Evolutionary conservation across 83 land plant genomes (phyloP), one percentile per base, ranked within the genome.

Genomic region (Picea engelmannii): DNA sequence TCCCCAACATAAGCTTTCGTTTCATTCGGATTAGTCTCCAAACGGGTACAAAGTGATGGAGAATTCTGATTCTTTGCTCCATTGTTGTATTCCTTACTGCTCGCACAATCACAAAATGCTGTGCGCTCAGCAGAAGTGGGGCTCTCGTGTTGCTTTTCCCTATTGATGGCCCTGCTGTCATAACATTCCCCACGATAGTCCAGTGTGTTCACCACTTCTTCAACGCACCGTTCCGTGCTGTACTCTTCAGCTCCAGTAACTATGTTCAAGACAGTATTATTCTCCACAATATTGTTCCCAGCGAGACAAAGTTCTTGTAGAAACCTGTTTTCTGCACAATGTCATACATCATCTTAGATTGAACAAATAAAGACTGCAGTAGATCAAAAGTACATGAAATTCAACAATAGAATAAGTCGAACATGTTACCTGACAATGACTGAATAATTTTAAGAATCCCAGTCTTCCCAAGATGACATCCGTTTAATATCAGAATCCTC

Each of bases 271-370:
- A 67, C n/a, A n/a, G n/a, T n/a, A n/a, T n/a, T n/a, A n/a, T n/a
- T n/a, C n/a, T n/a, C n/a, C n/a, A n/a, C 52, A 74, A 3, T 27
- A 9, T 70, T 79, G 81, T 93, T 93, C 66, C 84, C 90, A 44
- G 90, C 88, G n/a, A 93, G 78, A 80, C 82, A 55, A 80, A 93
- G 91, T 66, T 89, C 95, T 83, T 89, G 87, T 17, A 91, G 76
- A 8, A 87, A 84, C 1, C 67, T 21, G 60, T 89, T 88, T 16
- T 62, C 93, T 87, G 87, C 70, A 76, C 65, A 60, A 31, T 75
- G 78, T 13, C 27, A 21, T 15, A 1, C 78, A 52, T 11, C n/a
- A 23, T 52, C 23, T n/a, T n/a, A n/a, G n/a, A n/a, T n/a, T n/a
- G n/a, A n/a, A n/a, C n/a, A n/a, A n/a, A n/a, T n/a, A n/a, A n/a